Evolutionary conservation across 306 rosid species (phyloP).

Genomic region (Prosopis cineraria): DNA sequence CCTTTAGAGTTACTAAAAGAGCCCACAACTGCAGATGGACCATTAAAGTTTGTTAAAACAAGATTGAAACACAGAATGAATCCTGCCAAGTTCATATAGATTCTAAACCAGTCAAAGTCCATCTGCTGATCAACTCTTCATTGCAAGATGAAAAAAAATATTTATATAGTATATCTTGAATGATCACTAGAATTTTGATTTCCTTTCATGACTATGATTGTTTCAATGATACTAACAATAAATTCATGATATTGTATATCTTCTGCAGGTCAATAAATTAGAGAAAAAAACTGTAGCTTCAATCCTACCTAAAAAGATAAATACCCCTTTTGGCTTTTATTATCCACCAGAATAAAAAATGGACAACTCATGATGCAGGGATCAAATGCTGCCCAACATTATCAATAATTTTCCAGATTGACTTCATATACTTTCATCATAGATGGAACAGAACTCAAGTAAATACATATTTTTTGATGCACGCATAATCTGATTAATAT

Average conservation of each 20-base stretch:
- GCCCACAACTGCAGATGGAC: background rate
- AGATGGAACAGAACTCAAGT: background rate
- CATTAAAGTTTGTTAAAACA: background rate
- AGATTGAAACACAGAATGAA: background rate
- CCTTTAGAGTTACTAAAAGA: background rate
- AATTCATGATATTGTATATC: background rate
- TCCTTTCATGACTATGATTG: background rate
- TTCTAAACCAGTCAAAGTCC: slow-evolving; percentile 4
- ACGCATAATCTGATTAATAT: background rate
- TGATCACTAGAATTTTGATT: slow-evolving; percentile 1
- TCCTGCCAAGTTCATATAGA: background rate
- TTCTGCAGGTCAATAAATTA: background rate
- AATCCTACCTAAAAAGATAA: background rate
- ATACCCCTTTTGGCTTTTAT: background rate
- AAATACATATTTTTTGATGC: background rate
- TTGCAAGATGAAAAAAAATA: background rate
- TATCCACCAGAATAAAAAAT: background rate
- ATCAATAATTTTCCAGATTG: slow-evolving; percentile 2
- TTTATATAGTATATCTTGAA: too few relatives aligned
- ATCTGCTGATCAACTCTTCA: background rate
- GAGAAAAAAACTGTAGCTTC: background rate
- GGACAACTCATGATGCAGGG: slow-evolving; percentile 14
- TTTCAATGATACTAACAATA: background rate
- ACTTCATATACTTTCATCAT: background rate
- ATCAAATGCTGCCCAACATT: background rate